Conservation (phyloP, 2,329 filamentous ascomycete species). For the Paecilomyces sp. region DNA sequence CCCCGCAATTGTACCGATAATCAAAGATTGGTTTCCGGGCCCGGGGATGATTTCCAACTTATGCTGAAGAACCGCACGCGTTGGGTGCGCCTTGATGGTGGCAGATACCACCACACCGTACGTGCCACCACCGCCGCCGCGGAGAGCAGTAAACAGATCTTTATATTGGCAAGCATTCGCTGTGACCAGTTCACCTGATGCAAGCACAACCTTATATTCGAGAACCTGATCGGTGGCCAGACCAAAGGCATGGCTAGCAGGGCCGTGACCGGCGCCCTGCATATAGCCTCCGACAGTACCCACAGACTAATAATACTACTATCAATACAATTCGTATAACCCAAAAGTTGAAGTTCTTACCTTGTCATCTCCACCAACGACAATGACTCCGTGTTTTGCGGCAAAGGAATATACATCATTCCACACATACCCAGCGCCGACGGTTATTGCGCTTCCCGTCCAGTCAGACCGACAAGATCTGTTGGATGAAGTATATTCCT, state of each 20-base stretch:
- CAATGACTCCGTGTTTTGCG: too few relatives aligned
- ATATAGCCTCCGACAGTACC: neutral
- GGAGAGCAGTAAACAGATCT: slow-evolving; percentile 45
- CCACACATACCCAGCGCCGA: too few relatives aligned
- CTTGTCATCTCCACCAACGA: too few relatives aligned
- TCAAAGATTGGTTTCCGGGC: neutral
- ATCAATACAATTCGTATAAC: too few relatives aligned
- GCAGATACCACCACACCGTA: slow-evolving; percentile 39
- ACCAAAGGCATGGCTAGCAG: slow-evolving; percentile 16
- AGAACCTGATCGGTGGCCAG: slow-evolving; percentile 39
- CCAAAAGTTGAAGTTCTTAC: too few relatives aligned
- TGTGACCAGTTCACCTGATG: slow-evolving; percentile 9
- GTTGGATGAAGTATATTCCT: too few relatives aligned
- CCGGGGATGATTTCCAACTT: slow-evolving; percentile 11
- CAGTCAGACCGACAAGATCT: too few relatives aligned
- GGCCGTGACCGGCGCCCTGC: neutral
- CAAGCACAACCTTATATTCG: slow-evolving; percentile 34
- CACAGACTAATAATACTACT: neutral
- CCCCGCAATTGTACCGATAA: neutral
- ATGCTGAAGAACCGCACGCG: slow-evolving; percentile 30
- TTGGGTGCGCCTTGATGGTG: slow-evolving; percentile 18
- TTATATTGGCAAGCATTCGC: slow-evolving; percentile 8
- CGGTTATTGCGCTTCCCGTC: too few relatives aligned
- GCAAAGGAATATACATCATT: too few relatives aligned
- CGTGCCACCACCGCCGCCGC: slow-evolving; percentile 48